Base-by-base conservation (phyloP, 2,329 filamentous ascomycete species). In the Trichoderma sp. region DNA sequence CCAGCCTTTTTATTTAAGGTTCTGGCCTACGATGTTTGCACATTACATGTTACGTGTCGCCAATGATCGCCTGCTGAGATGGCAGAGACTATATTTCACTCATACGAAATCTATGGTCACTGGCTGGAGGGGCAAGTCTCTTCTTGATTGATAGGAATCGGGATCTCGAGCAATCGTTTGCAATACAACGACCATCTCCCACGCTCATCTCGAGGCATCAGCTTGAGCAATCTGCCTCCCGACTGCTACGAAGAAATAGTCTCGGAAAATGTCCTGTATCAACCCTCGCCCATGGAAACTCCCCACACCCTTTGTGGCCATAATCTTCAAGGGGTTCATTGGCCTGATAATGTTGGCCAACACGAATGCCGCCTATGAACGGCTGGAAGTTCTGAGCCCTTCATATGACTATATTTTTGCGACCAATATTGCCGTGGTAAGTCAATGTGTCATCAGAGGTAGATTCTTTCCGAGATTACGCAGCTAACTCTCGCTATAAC, bases 301-400 rank as follows among this genome's bases (percentile, higher is more conserved):
- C 16, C 70, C 71, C 6, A 29, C 37, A n/a, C 60, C 40, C 16
- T 64, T 73, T 47, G 55, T 71, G 21, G 70, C 57, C 5, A 58
- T 67, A 1, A 60, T 58, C 14, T 13, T 71, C 19, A 59, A 35
- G 16, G 64, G 62, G 1, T 61, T 63, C 13, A 11, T 64, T 8
- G 59, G 40, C 27, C 60, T 74, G 49, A 35, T 72, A 21, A n/a
- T 70, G 27, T 27, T 74, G 57, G 53, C 69, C 16, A 66, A 66
- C 16, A 43, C 68, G 24, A 73, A 62, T 40, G 40, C 60, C 3
- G 21, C 72, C 21, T 73, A 73, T 21, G 35, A 68, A 6, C 37
- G 61, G 14, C 59, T 62, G 14, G 13, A 35, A 21, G 69, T 73
- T 8, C 66, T 72, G 14, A 70, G 68, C 19, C 11, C 11, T n/a